A percentile compares a stretch with the other conserved stretches of the same genome.
phyloP scores from a whole-genome alignment of 2,329 filamentous ascomycete species.

The Corinectria fuckeliana region DNA sequence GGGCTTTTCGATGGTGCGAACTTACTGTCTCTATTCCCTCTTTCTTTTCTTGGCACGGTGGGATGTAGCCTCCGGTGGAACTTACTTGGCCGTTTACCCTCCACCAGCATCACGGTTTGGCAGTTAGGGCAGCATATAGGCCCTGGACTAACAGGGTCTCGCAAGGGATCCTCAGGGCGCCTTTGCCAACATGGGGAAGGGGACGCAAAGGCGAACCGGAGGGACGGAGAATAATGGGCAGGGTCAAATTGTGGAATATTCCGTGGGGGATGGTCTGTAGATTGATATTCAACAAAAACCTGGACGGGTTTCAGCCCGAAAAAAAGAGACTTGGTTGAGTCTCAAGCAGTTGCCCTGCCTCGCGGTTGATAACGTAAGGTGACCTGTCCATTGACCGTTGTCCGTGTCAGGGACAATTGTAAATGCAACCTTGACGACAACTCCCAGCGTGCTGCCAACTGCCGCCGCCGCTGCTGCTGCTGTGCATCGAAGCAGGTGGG shows the following conservation, averaged over 20 bases:
- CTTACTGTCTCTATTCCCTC: neutral
- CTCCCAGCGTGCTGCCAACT: neutral
- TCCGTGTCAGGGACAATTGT: neutral
- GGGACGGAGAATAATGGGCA: neutral
- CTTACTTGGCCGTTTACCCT: too few species aligned
- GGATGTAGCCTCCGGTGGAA: neutral
- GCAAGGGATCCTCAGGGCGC: neutral
- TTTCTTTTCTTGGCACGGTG: neutral
- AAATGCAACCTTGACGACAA: too few species aligned
- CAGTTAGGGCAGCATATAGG: neutral
- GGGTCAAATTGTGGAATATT: neutral
- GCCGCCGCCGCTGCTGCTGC: too few species aligned
- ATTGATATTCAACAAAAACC: neutral
- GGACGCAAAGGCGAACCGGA: neutral
- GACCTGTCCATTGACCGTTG: neutral
- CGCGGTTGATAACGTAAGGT: neutral
- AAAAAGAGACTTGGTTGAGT: neutral
- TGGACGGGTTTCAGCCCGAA: neutral
- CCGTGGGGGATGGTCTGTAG: neutral
- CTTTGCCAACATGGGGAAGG: neutral
- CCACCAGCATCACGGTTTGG: neutral
- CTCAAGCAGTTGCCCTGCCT: neutral
- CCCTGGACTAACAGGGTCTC: neutral
- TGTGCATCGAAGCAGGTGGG: neutral
- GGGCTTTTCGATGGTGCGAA: neutral